Percentiles rank a stretch among this genome's conserved stretches.
Evolutionary conservation across 805 yeast genomes (phyloP).

Genomic region (Pichia pseudocactophila): DNA sequence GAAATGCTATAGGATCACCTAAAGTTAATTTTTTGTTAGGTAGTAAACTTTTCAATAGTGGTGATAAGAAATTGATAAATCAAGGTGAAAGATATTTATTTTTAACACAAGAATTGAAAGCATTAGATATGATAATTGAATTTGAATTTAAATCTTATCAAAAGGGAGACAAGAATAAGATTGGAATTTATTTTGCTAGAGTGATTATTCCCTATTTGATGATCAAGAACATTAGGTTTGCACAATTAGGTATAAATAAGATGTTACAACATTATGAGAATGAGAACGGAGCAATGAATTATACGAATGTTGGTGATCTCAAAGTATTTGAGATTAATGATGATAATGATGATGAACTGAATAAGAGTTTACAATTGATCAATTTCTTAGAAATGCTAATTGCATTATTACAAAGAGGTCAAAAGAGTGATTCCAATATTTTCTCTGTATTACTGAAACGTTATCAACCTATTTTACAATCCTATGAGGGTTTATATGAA

Average conservation of each 20-base stretch:
- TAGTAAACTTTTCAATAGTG: slow-evolving; percentile 40
- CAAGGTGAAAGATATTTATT: slow-evolving; percentile 24
- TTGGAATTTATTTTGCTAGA: slow-evolving; percentile 31
- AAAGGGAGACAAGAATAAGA: slow-evolving; percentile 26
- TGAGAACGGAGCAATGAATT: slow-evolving; percentile 11
- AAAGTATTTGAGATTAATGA: slow-evolving; percentile 28
- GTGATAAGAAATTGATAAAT: slow-evolving; percentile 18
- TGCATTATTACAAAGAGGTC: slow-evolving; percentile 43
- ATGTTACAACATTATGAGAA: slow-evolving; percentile 29
- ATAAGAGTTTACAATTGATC: slow-evolving; percentile 36
- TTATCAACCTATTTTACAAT: slow-evolving; percentile 20
- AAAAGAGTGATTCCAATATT: slow-evolving; percentile 29
- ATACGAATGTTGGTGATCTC: slow-evolving; percentile 15
- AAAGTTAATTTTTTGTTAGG: slow-evolving; percentile 71
- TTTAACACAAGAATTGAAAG: slow-evolving; percentile 16
- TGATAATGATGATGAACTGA: slow-evolving; percentile 6
- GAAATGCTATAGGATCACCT: slow-evolving; percentile 59
- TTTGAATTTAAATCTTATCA: slow-evolving; percentile 29
- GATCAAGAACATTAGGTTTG: slow-evolving; percentile 57
- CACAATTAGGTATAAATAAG: slow-evolving; percentile 31
- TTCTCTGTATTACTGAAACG: slow-evolving; percentile 39
- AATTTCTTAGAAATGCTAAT: slow-evolving; percentile 66
- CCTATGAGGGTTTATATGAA: slow-evolving; percentile 14
- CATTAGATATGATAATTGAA: slow-evolving; percentile 21
- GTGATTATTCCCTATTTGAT: slow-evolving; percentile 69